Evolutionary conservation across 2,329 filamentous ascomycete genomes (phyloP).

Genomic region (Exophiala sideris): DNA sequence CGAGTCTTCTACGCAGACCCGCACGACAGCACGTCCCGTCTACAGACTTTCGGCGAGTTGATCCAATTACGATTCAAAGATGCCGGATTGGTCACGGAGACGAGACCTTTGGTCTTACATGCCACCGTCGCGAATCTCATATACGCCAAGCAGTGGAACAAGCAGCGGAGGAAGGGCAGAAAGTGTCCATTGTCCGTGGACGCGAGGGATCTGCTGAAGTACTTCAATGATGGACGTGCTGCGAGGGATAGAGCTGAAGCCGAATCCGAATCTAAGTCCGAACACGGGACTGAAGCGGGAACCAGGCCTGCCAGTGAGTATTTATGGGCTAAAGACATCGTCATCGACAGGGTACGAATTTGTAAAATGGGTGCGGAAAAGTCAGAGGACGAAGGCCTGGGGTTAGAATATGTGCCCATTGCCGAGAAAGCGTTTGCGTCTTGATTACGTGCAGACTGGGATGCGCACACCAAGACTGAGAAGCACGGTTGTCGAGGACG

Average conservation of each 20-base stretch:
- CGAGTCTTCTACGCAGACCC: constrained; percentile 32
- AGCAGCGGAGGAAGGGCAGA: constrained; percentile 19
- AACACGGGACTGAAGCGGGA: not conserved
- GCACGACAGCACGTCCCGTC: constrained; percentile 36
- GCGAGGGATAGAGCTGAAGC: not conserved
- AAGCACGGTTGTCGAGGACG: not conserved
- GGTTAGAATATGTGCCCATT: constrained; percentile 53
- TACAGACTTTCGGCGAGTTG: constrained; percentile 42
- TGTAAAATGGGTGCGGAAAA: constrained; percentile 85
- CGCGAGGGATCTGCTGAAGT: constrained; percentile 36
- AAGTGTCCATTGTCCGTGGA: constrained; percentile 42
- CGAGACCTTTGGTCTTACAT: constrained; percentile 68
- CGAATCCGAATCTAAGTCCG: not conserved
- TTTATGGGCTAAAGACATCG: constrained; percentile 67
- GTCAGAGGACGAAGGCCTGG: constrained; percentile 49
- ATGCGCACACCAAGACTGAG: not conserved
- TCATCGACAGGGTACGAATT: constrained; percentile 69
- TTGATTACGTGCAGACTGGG: not conserved
- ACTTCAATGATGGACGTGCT: constrained; percentile 32
- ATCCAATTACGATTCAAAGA: constrained; percentile 42
- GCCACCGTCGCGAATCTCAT: constrained; percentile 84
- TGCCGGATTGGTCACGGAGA: constrained; percentile 37
- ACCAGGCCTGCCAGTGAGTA: constrained; percentile 41
- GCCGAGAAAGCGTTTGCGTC: constrained; percentile 33
- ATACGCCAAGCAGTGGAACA: constrained; percentile 49